Percentiles rank a stretch among this genome's conserved stretches.
Evolutionary conservation across 1,284 basidiomycete genomes (phyloP).

Genomic region (Caloboletus firmus): DNA sequence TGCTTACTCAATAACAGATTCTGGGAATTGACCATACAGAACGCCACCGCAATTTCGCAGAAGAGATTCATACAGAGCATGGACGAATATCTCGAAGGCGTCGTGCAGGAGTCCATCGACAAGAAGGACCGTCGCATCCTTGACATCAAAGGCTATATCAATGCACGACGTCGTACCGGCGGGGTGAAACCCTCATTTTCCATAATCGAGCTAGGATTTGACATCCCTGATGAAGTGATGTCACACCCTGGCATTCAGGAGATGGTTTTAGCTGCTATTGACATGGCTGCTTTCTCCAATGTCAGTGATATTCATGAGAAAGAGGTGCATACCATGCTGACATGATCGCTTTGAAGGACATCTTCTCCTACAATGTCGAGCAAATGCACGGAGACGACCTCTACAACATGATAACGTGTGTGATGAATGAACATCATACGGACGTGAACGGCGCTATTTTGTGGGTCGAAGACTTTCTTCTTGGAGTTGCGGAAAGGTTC

Average conservation of each 20-base stretch:
- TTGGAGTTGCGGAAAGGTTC: too few species aligned
- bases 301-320: slow-evolving; percentile 10
- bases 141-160: slow-evolving; percentile 37
- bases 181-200: slow-evolving; percentile 12
- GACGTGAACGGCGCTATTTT: too few species aligned
- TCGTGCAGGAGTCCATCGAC: slow-evolving; percentile 40
- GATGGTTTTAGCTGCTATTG: slow-evolving; percentile 10
- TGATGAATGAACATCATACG: too few species aligned
- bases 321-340: background rate
- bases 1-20: slow-evolving; percentile 6
- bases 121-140: slow-evolving; percentile 32
- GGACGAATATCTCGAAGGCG: slow-evolving; percentile 35
- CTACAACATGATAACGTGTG: too few species aligned
- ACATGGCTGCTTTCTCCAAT: slow-evolving; percentile 14
- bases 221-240: too few species aligned
- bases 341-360: slow-evolving; percentile 10
- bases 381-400: slow-evolving; percentile 38
- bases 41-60: slow-evolving; percentile 5
- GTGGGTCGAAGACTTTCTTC: too few species aligned
- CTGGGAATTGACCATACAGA: slow-evolving; percentile 12
- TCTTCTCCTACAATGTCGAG: slow-evolving; percentile 42
- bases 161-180: slow-evolving; percentile 12
- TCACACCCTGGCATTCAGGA: slow-evolving; percentile 17
- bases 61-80: too few species aligned
- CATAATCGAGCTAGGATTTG: slow-evolving; percentile 11